Base-by-base conservation (phyloP, 768 basidiomycete genomes). In the Russula compacta region DNA sequence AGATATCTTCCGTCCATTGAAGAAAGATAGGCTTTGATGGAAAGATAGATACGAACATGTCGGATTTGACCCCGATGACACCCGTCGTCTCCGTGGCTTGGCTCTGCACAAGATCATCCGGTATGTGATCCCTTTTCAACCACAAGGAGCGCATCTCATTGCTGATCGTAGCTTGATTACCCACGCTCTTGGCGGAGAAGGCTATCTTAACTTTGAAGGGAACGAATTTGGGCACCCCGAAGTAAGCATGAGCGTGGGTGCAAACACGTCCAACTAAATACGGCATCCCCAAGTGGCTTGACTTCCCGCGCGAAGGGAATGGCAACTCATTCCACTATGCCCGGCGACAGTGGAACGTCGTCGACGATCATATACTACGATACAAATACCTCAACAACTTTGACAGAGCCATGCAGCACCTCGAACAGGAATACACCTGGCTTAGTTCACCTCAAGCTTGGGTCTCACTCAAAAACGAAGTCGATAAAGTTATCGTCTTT, bases 201-300 rank as follows among this genome's bases (percentile, higher is more conserved):
- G 92, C 0, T 99, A 97, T 72, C 79, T 99, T 64, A 98, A 97
- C 73, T 99, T 99, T 58, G 93, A 95, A 73, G 94, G 92, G 36
- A 98, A 98, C 65, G 95, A 99, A 70, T 99, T 99, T 70, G 95
- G 95, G 46, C 95, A 99, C 72, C 95, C 95, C 11, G 95, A 99
- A 77, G 92, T 87, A 63, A 49, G 77, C 70, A 21, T 50, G 4
- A 47, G n/a, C 42, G 46, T 42, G 21, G 55, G 32, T 49, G 36
- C 6, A 21, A 44, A 29, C 4, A 52, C 42, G 19, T 21, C 35
- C 10, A 42, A 33, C 39, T 49, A 42, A 53, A n/a, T 24, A 15
- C 44, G 55, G 67, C 40, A 15, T 49, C 29, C 3, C 48, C n/a
- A 57, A 92, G 85, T 99, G 97, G 97, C 92, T 99, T 68, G 97